A percentile compares a stretch with the other conserved stretches of the same genome.
Conservation (phyloP, 2,329 filamentous ascomycete species). For the Neocatenulostroma microsporum region DNA sequence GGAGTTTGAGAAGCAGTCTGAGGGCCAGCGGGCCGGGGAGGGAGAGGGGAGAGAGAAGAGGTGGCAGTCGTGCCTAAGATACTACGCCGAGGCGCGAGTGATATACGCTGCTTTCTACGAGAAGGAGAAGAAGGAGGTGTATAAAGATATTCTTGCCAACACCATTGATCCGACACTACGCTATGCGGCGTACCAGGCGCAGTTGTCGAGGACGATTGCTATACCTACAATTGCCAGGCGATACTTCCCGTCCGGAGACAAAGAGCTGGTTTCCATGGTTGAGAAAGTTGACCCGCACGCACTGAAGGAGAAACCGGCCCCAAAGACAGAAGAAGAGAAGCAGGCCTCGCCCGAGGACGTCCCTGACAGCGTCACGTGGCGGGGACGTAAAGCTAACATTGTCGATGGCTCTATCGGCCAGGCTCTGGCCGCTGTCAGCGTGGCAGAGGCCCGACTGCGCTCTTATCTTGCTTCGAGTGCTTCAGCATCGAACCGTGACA, state of each 20-base stretch:
- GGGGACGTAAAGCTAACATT: slow-evolving; percentile 74
- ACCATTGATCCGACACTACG: slow-evolving; percentile 90
- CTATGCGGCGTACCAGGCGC: slow-evolving; percentile 87
- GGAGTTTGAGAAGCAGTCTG: slow-evolving; percentile 73
- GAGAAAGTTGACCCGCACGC: slow-evolving; percentile 62
- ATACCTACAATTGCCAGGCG: slow-evolving; percentile 71
- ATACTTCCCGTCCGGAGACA: slow-evolving; percentile 62
- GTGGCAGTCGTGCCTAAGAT: slow-evolving; percentile 71
- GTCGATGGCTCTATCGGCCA: slow-evolving; percentile 89
- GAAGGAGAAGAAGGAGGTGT: slow-evolving; percentile 63
- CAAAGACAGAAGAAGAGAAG: slow-evolving; percentile 21
- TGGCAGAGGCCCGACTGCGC: slow-evolving; percentile 46
- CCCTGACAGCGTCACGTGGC: slow-evolving; percentile 75
- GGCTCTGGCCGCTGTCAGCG: slow-evolving; percentile 62
- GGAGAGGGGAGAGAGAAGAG: slow-evolving; percentile 35
- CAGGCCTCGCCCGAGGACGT: slow-evolving; percentile 35
- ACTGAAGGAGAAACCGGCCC: slow-evolving; percentile 48
- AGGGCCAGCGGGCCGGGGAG: slow-evolving; percentile 33
- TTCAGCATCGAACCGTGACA: slow-evolving; percentile 49
- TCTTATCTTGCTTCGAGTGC: slow-evolving; percentile 38
- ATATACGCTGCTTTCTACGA: slow-evolving; percentile 72
- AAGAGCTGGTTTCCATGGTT: slow-evolving; percentile 56
- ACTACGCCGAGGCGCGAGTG: slow-evolving; percentile 68
- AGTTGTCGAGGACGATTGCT: slow-evolving; percentile 76
- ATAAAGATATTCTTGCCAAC: slow-evolving; percentile 75